Evolutionary conservation across 164 flowering plant species (phyloP).

Genomic region (Kingdonia uniflora): DNA sequence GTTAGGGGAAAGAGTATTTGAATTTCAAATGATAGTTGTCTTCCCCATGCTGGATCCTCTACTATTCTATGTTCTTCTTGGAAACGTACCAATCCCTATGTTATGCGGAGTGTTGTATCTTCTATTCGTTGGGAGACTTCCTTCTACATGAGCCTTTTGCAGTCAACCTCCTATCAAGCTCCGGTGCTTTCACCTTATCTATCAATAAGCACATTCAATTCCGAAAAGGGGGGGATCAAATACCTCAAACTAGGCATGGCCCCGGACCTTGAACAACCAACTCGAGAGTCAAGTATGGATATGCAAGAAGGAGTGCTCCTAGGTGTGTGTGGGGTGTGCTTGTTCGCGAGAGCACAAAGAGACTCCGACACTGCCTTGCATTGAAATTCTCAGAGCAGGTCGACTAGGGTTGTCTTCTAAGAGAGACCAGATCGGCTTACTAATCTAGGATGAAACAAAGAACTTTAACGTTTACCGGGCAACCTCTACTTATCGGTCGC

Average conservation of each 20-base stretch:
- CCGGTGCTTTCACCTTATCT: too few relatives aligned
- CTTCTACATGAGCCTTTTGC: neutral
- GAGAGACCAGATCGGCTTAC: constrained; percentile 10
- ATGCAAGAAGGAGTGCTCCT: constrained; percentile 9
- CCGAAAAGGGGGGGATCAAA: too few relatives aligned
- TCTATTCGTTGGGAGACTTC: neutral
- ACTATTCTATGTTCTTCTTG: constrained; percentile 1
- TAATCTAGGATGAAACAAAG: constrained; percentile 8
- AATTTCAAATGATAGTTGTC: neutral
- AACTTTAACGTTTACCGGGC: too few relatives aligned
- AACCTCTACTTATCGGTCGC: too few relatives aligned
- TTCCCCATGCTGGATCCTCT: constrained; percentile 1
- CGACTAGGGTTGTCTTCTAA: constrained; percentile 7
- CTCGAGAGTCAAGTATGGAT: neutral
- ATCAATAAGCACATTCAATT: too few relatives aligned
- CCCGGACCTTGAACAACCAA: neutral
- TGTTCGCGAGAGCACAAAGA: neutral
- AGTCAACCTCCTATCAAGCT: too few relatives aligned
- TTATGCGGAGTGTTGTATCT: neutral
- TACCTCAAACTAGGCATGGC: too few relatives aligned
- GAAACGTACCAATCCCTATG: constrained; percentile 1
- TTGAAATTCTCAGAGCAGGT: neutral
- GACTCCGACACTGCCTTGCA: too few relatives aligned
- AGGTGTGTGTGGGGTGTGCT: constrained; percentile 8
- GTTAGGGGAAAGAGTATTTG: neutral